Evolutionary conservation across 1,284 basidiomycete species (phyloP).

Genomic region (Apiotrichum akiyoshidainum): DNA sequence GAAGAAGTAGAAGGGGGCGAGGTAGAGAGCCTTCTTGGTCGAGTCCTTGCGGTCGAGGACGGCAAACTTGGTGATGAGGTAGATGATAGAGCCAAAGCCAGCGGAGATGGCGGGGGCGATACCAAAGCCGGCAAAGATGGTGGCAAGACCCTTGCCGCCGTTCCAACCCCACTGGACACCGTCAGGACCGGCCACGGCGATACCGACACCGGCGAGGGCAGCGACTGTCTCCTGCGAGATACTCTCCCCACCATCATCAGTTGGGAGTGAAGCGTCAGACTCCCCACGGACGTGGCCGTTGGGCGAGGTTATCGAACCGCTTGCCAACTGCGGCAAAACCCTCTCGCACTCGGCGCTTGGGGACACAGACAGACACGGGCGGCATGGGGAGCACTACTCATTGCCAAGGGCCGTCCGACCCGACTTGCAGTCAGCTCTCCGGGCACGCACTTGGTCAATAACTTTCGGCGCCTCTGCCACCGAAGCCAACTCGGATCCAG

Average conservation of each 20-base stretch:
- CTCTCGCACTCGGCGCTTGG: too few species aligned
- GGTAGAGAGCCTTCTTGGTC: constrained; percentile 38
- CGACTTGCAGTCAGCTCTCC: constrained; percentile 20
- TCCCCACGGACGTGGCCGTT: too few species aligned
- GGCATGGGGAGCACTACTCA: too few species aligned
- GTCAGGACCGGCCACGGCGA: constrained; percentile 51
- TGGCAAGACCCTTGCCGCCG: constrained; percentile 43
- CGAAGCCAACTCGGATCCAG: too few species aligned
- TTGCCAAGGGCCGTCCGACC: constrained; percentile 21
- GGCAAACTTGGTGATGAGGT: constrained; percentile 51
- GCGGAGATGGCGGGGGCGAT: constrained; percentile 51
- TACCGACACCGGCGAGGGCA: constrained; percentile 52
- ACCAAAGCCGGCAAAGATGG: constrained; percentile 51
- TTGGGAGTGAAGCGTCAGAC: too few species aligned
- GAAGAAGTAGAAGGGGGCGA: constrained; percentile 53
- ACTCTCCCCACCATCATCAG: too few species aligned
- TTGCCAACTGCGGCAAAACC: too few species aligned
- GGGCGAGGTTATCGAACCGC: too few species aligned
- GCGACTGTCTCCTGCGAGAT: too few species aligned
- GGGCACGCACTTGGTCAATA: too few species aligned
- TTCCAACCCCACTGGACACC: constrained; percentile 56
- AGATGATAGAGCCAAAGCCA: constrained; percentile 52
- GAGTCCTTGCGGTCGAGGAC: constrained; percentile 50
- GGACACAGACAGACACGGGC: too few species aligned
- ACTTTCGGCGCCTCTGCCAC: too few species aligned